phyloP scores from a whole-genome alignment of 306 rosid species.

The Quercus glauca region DNA sequence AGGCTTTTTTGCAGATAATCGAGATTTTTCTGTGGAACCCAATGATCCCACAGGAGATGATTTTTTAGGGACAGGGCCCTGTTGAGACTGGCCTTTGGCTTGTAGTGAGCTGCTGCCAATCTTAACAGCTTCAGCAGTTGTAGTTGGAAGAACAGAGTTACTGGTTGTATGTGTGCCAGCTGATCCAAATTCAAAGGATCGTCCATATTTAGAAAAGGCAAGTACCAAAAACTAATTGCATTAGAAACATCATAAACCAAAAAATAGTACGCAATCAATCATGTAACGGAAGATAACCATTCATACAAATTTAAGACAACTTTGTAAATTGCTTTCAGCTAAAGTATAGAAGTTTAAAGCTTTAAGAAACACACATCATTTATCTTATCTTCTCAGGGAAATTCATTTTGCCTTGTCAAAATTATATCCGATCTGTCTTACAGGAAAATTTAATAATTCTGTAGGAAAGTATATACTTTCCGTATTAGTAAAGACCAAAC shows the following conservation, averaged over 20 bases:
- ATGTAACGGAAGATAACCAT: background rate
- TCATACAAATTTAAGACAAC: background rate
- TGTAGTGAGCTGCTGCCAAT: conserved; percentile 23
- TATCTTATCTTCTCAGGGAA: background rate
- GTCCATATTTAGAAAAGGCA: conserved; percentile 1
- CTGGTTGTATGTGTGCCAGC: conserved; percentile 34
- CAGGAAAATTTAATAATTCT: background rate
- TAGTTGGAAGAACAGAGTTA: conserved; percentile 34
- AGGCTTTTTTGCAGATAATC: conserved; percentile 36
- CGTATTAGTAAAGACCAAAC: too few relatives aligned
- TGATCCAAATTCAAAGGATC: conserved; percentile 25
- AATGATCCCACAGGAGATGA: conserved; percentile 29
- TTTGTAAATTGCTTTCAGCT: background rate
- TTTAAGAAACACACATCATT: background rate
- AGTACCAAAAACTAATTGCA: background rate
- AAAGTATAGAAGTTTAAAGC: background rate
- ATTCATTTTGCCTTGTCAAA: background rate
- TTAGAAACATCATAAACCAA: background rate
- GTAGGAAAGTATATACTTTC: too few relatives aligned
- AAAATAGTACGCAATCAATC: background rate
- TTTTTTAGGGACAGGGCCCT: conserved; percentile 22
- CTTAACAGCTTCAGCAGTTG: conserved; percentile 27
- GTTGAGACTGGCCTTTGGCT: conserved; percentile 42
- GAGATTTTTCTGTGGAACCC: conserved; percentile 40
- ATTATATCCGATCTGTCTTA: background rate